Evolutionary conservation across 75 land plant genomes (phyloP), one percentile per base, ranked within the genome.

Genomic region (Ceratopteris richardii): DNA sequence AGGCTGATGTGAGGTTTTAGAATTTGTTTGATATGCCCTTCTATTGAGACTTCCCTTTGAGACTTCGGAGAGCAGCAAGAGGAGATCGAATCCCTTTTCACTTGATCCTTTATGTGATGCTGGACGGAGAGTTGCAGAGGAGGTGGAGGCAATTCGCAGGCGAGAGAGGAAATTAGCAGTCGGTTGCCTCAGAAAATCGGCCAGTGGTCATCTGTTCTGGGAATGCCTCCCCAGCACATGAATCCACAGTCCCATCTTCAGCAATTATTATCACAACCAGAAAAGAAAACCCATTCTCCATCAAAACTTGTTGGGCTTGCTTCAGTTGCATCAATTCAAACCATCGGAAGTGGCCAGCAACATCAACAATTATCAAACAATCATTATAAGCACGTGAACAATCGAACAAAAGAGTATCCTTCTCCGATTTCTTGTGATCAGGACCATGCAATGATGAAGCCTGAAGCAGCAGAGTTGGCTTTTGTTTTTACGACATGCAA

Each of bases 401-500:
- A 33, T 3, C 9, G 7, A 10, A 0, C 17, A 21, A 54, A 26
- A 54, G 26, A 22, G 29, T 12, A 18, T 54, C 29, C 24, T 54
- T 27, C 36, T 29, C 30, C n/a, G 9, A 9, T 33, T 33, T 33
- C 9, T 33, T 4, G 37, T 33, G 37, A 33, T 33, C 37, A 33
- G 9, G 37, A 33, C 9, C 37, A 33, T 33, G 3, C 9, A 33
- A 9, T 33, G 37, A 33, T 33, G 7, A 33, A 33, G 9, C 9
- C 37, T 33, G n/a, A 82, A 86, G 29, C 99, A 90, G 63, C 75
- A 61, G 50, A 73, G 82, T 27, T 89, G 86, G 96, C 76, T 94
- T 28, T 65, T 90, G 1, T 76, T 90, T 47, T 43, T 94, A 61
- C 77, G 73, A 14, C 99, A 94, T 77, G 96, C 96, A 61, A 85